Conservation (phyloP, 495 filamentous ascomycete genomes). For the Letharia lupina region DNA sequence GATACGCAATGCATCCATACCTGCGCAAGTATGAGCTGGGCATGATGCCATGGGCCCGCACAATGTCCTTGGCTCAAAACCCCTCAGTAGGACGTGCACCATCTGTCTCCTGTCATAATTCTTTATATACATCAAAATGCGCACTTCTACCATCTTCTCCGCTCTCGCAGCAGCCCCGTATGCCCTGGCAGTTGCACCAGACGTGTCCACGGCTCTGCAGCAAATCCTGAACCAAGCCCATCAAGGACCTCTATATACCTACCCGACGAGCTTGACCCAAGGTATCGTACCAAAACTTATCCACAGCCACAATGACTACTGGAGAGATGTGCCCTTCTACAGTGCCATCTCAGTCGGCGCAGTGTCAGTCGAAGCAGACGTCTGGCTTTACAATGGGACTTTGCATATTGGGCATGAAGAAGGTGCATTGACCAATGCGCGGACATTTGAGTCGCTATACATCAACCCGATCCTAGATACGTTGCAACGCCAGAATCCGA, state of each 20-base stretch:
- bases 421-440: constrained; percentile 38
- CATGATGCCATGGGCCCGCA: neutral
- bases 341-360: constrained; percentile 50
- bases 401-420: constrained; percentile 50
- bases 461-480: constrained; percentile 46
- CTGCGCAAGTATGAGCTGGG: neutral
- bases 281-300: constrained; percentile 34
- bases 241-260: constrained; percentile 34
- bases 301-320: constrained; percentile 23
- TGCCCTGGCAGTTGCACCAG: constrained; percentile 2
- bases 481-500: constrained; percentile 40
- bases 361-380: constrained; percentile 70
- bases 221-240: constrained; percentile 37
- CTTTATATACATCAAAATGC: neutral
- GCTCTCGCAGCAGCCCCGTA: neutral
- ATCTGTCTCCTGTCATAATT: neutral
- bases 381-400: constrained; percentile 67
- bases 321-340: constrained; percentile 40
- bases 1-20: neutral
- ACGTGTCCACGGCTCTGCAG: constrained; percentile 32
- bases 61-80: neutral
- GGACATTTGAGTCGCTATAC: constrained; percentile 47
- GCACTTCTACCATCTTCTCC: neutral
- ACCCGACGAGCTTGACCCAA: constrained; percentile 41
- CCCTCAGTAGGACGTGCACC: neutral